phyloP scores from a whole-genome alignment of 2,329 filamentous ascomycete species.

The Pseudogymnoascus sp. region DNA sequence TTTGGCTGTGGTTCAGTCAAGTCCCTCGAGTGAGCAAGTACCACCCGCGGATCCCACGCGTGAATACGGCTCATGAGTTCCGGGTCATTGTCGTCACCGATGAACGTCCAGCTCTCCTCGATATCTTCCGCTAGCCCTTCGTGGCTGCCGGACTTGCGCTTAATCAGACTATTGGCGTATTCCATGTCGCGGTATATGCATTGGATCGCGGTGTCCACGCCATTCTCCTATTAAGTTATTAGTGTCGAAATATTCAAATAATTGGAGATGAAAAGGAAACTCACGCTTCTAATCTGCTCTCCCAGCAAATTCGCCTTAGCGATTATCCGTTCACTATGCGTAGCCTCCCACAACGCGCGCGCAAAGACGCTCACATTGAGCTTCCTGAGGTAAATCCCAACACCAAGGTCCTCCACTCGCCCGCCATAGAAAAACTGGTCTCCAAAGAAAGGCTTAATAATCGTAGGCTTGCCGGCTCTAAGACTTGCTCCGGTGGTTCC shows the following conservation, averaged over 20 bases:
- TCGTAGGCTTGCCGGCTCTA: constrained; percentile 82
- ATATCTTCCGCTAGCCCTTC: constrained; percentile 45
- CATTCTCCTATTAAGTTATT: constrained; percentile 59
- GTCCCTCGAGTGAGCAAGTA: background rate
- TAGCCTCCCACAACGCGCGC: constrained; percentile 82
- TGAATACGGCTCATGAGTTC: constrained; percentile 24
- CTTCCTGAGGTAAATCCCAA: constrained; percentile 81
- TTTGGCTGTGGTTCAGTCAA: background rate
- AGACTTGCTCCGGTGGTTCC: constrained; percentile 92
- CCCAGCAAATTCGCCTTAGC: constrained; percentile 73
- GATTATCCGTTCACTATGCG: constrained; percentile 85
- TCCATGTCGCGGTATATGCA: constrained; percentile 91
- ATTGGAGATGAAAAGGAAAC: constrained; percentile 24
- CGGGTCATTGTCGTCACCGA: constrained; percentile 43
- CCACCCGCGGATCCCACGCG: constrained; percentile 25
- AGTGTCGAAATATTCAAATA: constrained; percentile 15
- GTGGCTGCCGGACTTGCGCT: constrained; percentile 47
- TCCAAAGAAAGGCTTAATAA: constrained; percentile 94
- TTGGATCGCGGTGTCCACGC: constrained; percentile 83
- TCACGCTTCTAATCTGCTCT: constrained; percentile 76
- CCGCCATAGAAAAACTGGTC: constrained; percentile 95
- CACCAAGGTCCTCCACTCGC: constrained; percentile 84
- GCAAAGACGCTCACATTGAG: constrained; percentile 82
- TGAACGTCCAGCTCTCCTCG: constrained; percentile 85
- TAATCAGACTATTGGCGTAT: constrained; percentile 78